Base-by-base conservation (phyloP, 1,139 yeast species). In the Williopsis jadinii region DNA sequence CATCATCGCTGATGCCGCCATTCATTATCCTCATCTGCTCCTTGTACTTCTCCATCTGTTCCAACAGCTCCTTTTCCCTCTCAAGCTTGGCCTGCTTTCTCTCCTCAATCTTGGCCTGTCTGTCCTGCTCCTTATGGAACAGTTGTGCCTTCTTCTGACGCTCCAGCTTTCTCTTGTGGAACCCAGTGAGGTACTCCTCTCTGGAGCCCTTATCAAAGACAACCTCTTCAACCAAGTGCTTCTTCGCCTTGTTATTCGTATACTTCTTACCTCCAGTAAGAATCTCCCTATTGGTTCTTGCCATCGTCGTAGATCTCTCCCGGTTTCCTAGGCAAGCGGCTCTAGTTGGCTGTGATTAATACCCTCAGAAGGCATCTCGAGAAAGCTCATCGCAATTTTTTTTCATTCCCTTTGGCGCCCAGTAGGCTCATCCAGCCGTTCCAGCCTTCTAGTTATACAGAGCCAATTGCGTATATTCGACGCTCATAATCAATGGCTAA, bases 101-200 rank as follows among this genome's bases (percentile, higher is more conserved):
- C 56, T 85, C 95, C 50, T 83, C 94, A n/a, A 87, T 69, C 54
- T 76, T 75, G 3, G 77, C 79, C 48, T 79, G 66, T 49, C 90
- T 71, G 8, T 81, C 95, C 56, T 82, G 85, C 58, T 88, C 95
- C 52, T 82, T 78, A 40, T 73, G 75, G 53, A 71, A 78, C 46
- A 76, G 84, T 50, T 77, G 79, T 0, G 97, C 97, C 52, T 81
- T 81, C 64, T 87, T 90, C 63, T 84, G 85, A 60, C 97, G 73
- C 56, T 84, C 84, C 15, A 90, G 59, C 62, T 92, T 92, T 57
- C 98, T 75, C 64, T 92, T 92, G 62, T 92, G 98, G 60, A 92
- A 92, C 30, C 98, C 98, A 1, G 97, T 92, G 52, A 92, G 68
- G 61, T 81, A 92, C 46, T 90, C 95, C 60, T 66, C 64, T 60